Percentiles rank a stretch among this genome's conserved stretches.
Conservation (phyloP, 768 basidiomycete species). For the Boletus sensibilis region DNA sequence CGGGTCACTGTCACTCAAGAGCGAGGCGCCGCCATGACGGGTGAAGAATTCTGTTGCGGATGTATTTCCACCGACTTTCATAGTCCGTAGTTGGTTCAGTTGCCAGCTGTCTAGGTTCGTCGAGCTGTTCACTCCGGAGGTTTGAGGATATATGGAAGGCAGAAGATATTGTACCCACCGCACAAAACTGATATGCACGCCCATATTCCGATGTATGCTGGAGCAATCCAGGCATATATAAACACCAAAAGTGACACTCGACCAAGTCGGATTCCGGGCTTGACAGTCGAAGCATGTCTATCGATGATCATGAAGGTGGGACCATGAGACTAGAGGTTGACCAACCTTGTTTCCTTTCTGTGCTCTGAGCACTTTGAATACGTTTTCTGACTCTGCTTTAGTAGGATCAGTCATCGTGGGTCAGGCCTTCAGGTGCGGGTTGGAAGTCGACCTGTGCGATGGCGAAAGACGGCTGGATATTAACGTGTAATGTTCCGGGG, state of each 20-base stretch:
- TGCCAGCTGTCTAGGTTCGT: constrained; percentile 98
- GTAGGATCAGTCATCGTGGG: constrained; percentile 66
- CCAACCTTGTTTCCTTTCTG: constrained; percentile 88
- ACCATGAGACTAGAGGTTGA: not conserved
- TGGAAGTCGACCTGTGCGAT: constrained; percentile 6
- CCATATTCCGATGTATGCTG: constrained; percentile 91
- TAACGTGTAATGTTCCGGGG: constrained; percentile 24
- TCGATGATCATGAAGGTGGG: constrained; percentile 13
- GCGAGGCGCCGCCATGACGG: constrained; percentile 74
- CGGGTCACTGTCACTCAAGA: constrained; percentile 70
- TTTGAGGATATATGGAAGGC: constrained; percentile 5
- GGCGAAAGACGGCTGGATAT: constrained; percentile 1
- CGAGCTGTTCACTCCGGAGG: constrained; percentile 54
- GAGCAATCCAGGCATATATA: constrained; percentile 99
- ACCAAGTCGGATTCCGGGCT: constrained; percentile 97
- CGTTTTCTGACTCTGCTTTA: constrained; percentile 83
- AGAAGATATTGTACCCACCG: constrained; percentile 50
- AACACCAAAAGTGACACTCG: constrained; percentile 92
- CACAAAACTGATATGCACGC: constrained; percentile 97
- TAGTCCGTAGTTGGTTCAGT: constrained; percentile 82
- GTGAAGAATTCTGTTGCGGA: constrained; percentile 86
- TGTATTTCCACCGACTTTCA: constrained; percentile 95
- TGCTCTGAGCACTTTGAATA: constrained; percentile 76
- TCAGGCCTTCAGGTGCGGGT: not conserved
- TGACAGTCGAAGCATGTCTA: constrained; percentile 93